Percentiles rank a stretch among this genome's conserved stretches.
These are phyloP conservation scores for Diplocarpon rosae DNA, from an alignment of 2,329 filamentous ascomycete genomes.

Conservation along the genomic window DNA sequence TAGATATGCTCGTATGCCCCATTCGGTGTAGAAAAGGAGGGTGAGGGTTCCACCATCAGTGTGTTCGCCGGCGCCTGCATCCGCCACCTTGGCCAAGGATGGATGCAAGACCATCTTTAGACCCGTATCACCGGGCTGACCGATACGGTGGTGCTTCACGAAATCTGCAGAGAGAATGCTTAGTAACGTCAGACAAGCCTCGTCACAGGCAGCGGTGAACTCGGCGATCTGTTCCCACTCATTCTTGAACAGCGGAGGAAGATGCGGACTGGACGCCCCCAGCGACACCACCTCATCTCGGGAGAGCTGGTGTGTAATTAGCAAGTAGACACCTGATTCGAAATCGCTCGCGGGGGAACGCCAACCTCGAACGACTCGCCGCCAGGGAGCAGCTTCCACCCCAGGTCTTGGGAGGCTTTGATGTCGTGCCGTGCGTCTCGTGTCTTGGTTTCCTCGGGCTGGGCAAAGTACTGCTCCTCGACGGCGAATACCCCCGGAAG, in stretches of 20 bases:
- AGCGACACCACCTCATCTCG: constrained; percentile 9
- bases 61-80: constrained; percentile 13
- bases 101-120: constrained; percentile 19
- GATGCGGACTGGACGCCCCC: constrained; percentile 2
- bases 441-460: constrained; percentile 10
- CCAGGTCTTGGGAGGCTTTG: constrained; percentile 14
- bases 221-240: constrained; percentile 11
- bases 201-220: constrained; percentile 11
- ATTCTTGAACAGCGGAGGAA: constrained; percentile 9
- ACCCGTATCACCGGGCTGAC: constrained; percentile 18
- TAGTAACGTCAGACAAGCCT: constrained; percentile 12
- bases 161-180: constrained; percentile 12
- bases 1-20: constrained; percentile 9
- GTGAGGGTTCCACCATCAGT: constrained; percentile 22
- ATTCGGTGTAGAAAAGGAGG: constrained; percentile 19
- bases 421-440: constrained; percentile 14
- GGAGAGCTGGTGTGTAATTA: constrained; percentile 9
- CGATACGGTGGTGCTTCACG: constrained; percentile 12
- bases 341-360: not conserved
- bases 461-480: constrained; percentile 12
- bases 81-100: constrained; percentile 7
- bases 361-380: constrained; percentile 14
- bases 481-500: constrained; percentile 10
- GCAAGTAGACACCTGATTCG: not conserved
- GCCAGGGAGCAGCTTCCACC: constrained; percentile 11